phyloP scores from a whole-genome alignment of 352 stramenopile genomes.

The Aphanomyces invadans region DNA sequence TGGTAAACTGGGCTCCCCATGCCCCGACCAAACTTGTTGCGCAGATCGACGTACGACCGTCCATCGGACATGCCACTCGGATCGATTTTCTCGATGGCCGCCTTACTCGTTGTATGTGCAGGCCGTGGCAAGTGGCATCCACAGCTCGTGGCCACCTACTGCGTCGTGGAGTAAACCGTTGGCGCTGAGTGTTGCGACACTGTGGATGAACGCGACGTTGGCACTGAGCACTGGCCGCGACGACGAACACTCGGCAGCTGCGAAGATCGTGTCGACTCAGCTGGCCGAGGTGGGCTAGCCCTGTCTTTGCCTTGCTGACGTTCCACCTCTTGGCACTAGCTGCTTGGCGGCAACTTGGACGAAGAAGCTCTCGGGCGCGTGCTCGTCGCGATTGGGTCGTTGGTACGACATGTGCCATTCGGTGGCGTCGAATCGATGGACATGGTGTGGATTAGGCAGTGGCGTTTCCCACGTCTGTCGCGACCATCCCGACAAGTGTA shows the following conservation, averaged over 20 bases:
- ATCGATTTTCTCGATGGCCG: neutral
- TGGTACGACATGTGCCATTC: constrained; percentile 26
- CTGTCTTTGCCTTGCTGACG: constrained; percentile 28
- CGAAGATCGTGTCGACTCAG: neutral
- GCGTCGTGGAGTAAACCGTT: constrained; percentile 8
- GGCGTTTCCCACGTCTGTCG: neutral
- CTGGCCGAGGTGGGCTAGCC: neutral
- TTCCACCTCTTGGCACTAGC: constrained; percentile 37
- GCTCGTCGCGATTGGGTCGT: constrained; percentile 53
- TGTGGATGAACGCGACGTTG: constrained; percentile 42
- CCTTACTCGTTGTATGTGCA: neutral
- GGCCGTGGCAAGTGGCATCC: neutral
- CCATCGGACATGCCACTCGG: too few species aligned
- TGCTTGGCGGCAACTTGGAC: constrained; percentile 54
- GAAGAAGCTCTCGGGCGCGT: constrained; percentile 67
- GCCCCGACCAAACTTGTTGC: constrained; percentile 36
- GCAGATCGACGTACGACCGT: constrained; percentile 33
- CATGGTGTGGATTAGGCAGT: neutral
- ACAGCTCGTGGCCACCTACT: neutral
- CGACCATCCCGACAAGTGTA: too few species aligned
- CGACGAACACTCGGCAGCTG: neutral
- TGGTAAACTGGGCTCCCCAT: constrained; percentile 72
- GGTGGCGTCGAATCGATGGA: neutral
- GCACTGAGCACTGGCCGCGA: constrained; percentile 31
- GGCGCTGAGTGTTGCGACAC: constrained; percentile 28